Conservation (phyloP, 257 asterid genomes). For the Vinca minor region DNA sequence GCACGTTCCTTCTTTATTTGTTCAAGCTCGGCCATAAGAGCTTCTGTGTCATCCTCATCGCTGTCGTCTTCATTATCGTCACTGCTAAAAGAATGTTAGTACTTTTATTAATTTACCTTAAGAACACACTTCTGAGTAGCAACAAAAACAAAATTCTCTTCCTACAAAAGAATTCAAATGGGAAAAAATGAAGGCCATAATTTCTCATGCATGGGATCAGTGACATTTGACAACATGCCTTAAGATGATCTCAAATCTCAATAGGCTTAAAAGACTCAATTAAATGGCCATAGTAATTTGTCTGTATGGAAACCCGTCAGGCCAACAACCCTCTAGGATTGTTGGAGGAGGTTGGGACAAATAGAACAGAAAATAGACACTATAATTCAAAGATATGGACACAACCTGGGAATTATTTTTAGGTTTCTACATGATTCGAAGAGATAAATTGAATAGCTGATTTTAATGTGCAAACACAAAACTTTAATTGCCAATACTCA, state of each 20-base stretch:
- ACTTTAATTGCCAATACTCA: neutral
- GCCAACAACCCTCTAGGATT: neutral
- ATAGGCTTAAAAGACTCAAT: neutral
- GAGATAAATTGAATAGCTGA: neutral
- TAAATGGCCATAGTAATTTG: neutral
- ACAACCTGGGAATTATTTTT: neutral
- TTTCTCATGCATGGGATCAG: neutral
- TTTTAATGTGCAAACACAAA: neutral
- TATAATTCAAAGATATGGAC: neutral
- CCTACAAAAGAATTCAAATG: neutral
- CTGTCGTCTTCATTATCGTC: constrained; percentile 49
- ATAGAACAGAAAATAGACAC: neutral
- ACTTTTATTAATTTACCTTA: constrained; percentile 3
- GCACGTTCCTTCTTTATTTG: constrained; percentile 83
- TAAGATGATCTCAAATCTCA: neutral
- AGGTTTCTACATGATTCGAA: neutral
- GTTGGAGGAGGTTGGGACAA: neutral
- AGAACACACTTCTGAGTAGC: neutral
- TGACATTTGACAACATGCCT: neutral
- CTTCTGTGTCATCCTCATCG: constrained; percentile 81
- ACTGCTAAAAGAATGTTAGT: constrained; percentile 17
- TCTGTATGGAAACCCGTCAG: neutral
- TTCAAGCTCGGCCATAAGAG: constrained; percentile 88
- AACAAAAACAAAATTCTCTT: neutral
- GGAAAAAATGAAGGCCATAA: neutral